These are phyloP conservation scores for Avena eriantha DNA, from an alignment of 176 grass and related monocot species.

Conservation along the genomic window DNA sequence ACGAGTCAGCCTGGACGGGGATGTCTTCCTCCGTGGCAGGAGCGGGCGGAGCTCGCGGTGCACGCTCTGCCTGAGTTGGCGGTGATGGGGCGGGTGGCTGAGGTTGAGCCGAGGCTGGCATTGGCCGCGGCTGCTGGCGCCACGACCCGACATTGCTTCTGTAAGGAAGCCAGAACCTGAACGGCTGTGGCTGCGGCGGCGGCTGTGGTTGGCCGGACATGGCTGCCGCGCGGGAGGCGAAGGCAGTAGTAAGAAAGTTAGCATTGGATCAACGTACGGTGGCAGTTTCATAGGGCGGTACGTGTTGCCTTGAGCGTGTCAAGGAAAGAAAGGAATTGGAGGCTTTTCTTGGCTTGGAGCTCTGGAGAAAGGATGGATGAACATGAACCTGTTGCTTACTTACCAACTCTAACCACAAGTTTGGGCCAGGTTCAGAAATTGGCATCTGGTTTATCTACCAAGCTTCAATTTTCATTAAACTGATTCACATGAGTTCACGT, in stretches of 20 bases:
- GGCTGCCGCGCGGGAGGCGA: background rate
- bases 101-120: background rate
- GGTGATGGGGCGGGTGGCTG: background rate
- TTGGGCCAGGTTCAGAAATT: slow-evolving; percentile 27
- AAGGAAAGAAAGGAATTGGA: slow-evolving; percentile 50
- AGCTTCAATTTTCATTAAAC: slow-evolving; percentile 13
- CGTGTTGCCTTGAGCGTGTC: slow-evolving; percentile 28
- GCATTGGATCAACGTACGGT: slow-evolving; percentile 23
- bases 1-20: slow-evolving; percentile 17
- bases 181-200: slow-evolving; percentile 41
- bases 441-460: background rate
- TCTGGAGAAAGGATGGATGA: slow-evolving; percentile 47
- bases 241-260: background rate
- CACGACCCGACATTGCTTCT: slow-evolving; percentile 30
- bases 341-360: slow-evolving; percentile 53
- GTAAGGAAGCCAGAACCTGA: slow-evolving; percentile 65
- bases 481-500: background rate
- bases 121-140: slow-evolving; percentile 41
- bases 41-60: no score
- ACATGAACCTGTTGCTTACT: slow-evolving; percentile 11
- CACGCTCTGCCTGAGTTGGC: slow-evolving; percentile 12
- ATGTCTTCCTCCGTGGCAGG: background rate
- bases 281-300: slow-evolving; percentile 3
- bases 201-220: slow-evolving; percentile 47
- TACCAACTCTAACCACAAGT: background rate